These are phyloP conservation scores for Fraxinus cuspidata DNA, from an alignment of 257 asterid species.

Conservation along the genomic window DNA sequence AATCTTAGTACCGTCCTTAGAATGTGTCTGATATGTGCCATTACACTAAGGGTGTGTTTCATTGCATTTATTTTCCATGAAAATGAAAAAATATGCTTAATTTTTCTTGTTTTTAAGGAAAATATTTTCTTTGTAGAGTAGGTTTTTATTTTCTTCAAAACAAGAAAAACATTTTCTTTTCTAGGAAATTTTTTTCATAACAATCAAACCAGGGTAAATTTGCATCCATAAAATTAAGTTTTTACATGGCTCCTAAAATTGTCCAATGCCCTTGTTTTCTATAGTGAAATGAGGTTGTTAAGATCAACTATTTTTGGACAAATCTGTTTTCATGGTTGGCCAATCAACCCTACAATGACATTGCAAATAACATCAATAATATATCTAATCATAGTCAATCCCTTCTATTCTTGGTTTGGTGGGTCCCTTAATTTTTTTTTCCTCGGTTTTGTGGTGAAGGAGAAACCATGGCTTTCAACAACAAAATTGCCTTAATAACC, in stretches of 20 bases:
- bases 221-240: no score
- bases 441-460: slow-evolving; percentile 3
- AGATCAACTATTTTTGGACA: not conserved
- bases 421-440: not conserved
- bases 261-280: not conserved
- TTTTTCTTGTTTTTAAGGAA: no score
- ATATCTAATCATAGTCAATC: not conserved
- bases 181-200: no score
- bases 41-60: no score
- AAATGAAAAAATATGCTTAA: no score
- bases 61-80: no score
- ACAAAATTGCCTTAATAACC: slow-evolving; percentile 21
- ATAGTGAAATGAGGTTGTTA: not conserved
- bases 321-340: not conserved
- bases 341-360: not conserved
- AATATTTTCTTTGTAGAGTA: no score
- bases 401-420: not conserved
- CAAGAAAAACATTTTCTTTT: no score
- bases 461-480: slow-evolving; percentile 28
- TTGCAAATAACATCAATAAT: not conserved
- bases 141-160: no score
- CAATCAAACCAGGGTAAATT: no score
- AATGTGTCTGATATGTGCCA: no score
- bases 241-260: not conserved
- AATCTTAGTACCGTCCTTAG: no score